Conservation (phyloP, 371 early-diverging fungal species). For the Amoeboaphelidium protococcarum region DNA sequence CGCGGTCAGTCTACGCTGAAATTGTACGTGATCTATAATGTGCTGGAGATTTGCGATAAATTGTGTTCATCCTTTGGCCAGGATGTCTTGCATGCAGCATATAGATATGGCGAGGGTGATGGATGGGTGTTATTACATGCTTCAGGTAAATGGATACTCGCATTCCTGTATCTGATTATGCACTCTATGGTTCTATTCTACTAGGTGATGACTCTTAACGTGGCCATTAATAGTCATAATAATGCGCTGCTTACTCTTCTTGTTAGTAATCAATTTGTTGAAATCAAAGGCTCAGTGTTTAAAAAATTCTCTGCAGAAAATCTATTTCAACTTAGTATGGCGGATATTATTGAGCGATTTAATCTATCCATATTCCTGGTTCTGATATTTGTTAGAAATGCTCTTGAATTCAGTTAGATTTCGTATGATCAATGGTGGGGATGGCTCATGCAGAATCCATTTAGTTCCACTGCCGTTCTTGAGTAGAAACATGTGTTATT, state of each 20-base stretch:
- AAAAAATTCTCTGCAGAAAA: conserved; percentile 87
- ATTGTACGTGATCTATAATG: conserved; percentile 86
- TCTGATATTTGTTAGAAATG: conserved; percentile 64
- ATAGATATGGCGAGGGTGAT: conserved; percentile 22
- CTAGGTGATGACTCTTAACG: conserved; percentile 82
- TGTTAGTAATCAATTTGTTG: conserved; percentile 89
- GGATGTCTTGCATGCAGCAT: conserved; percentile 74
- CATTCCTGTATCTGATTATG: conserved; percentile 15
- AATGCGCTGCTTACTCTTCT: conserved; percentile 71
- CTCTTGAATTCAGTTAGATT: conserved; percentile 33
- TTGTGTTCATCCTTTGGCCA: conserved; percentile 74
- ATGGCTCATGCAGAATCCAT: too few relatives aligned
- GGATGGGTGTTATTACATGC: too few relatives aligned
- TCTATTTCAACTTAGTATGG: conserved; percentile 72
- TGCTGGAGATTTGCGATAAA: conserved; percentile 75
- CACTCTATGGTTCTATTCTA: conserved; percentile 78
- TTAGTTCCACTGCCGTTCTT: too few relatives aligned
- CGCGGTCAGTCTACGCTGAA: conserved; percentile 85
- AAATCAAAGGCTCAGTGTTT: conserved; percentile 85
- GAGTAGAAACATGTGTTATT: conserved; percentile 11
- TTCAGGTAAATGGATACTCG: conserved; percentile 24
- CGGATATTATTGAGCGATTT: conserved; percentile 84
- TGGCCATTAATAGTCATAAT: conserved; percentile 78
- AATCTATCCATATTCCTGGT: conserved; percentile 56
- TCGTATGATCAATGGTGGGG: too few relatives aligned